Evolutionary conservation across 1,284 basidiomycete species (phyloP).

Genomic region (Irpex sp.): DNA sequence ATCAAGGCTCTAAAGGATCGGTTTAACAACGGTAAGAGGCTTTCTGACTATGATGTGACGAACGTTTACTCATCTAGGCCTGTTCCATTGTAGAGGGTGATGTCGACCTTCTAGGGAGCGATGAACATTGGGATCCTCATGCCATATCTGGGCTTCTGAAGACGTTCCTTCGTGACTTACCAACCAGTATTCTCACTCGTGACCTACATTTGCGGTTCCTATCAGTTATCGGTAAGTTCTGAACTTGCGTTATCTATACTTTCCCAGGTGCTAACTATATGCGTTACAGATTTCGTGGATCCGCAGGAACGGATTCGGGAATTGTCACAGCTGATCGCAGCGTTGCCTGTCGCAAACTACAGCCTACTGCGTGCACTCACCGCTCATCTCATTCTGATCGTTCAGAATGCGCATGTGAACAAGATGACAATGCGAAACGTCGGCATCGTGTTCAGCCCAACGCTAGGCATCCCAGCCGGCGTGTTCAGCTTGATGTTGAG

Average conservation of each 20-base stretch:
- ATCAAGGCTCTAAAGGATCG: constrained; percentile 92
- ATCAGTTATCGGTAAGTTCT: constrained; percentile 79
- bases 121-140: constrained; percentile 94
- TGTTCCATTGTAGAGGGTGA: constrained; percentile 69
- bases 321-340: constrained; percentile 81
- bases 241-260: constrained; percentile 7
- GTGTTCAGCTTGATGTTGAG: constrained; percentile 91
- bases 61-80: constrained; percentile 7
- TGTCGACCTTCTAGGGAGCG: constrained; percentile 78
- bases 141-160: constrained; percentile 93
- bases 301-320: constrained; percentile 86
- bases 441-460: constrained; percentile 96
- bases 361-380: constrained; percentile 89
- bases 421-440: constrained; percentile 99
- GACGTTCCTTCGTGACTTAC: constrained; percentile 86
- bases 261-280: constrained; percentile 10
- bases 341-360: constrained; percentile 91
- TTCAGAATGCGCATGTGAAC: constrained; percentile 86
- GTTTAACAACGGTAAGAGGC: constrained; percentile 80
- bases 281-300: constrained; percentile 74
- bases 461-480: constrained; percentile 90
- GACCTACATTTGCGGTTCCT: constrained; percentile 88
- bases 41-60: background rate
- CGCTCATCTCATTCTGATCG: constrained; percentile 94
- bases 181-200: constrained; percentile 87